phyloP scores from a whole-genome alignment of 2,329 filamentous ascomycete genomes.

The Metarhizium anisopliae region DNA sequence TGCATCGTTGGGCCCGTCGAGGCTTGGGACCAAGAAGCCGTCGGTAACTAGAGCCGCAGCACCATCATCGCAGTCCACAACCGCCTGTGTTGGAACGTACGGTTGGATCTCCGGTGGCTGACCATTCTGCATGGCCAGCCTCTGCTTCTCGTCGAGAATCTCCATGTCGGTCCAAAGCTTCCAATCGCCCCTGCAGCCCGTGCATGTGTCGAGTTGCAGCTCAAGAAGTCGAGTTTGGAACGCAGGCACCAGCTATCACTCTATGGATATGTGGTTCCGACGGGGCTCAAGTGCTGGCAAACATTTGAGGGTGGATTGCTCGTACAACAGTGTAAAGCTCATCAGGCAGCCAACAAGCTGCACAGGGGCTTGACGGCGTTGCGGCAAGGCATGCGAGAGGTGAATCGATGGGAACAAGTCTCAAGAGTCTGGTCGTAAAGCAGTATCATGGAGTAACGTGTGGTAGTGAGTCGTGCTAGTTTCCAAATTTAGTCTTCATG shows the following conservation, averaged over 20 bases:
- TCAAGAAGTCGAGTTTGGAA: neutral
- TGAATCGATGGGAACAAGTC: too few relatives aligned
- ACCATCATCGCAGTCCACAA: conserved; percentile 9
- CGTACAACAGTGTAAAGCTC: neutral
- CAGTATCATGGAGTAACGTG: too few relatives aligned
- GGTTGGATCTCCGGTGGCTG: neutral
- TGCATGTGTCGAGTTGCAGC: neutral
- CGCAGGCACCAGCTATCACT: too few relatives aligned
- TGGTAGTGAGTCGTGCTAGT: too few relatives aligned
- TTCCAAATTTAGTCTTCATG: too few relatives aligned
- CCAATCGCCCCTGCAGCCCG: neutral
- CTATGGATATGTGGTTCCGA: too few relatives aligned
- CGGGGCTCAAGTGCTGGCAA: too few relatives aligned
- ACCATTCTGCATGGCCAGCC: conserved; percentile 9
- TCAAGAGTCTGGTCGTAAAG: too few relatives aligned
- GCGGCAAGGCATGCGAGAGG: neutral
- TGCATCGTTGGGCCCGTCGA: conserved; percentile 28
- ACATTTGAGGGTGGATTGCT: too few relatives aligned
- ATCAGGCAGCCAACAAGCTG: neutral
- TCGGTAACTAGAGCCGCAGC: conserved; percentile 27
- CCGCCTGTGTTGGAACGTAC: conserved; percentile 1
- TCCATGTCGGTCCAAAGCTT: conserved; percentile 13
- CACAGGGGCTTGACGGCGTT: neutral
- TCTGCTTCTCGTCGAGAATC: conserved; percentile 18
- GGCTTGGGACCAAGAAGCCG: conserved; percentile 30